These are phyloP conservation scores for Neurospora hispaniola DNA, from an alignment of 495 filamentous ascomycete species.

Conservation along the genomic window DNA sequence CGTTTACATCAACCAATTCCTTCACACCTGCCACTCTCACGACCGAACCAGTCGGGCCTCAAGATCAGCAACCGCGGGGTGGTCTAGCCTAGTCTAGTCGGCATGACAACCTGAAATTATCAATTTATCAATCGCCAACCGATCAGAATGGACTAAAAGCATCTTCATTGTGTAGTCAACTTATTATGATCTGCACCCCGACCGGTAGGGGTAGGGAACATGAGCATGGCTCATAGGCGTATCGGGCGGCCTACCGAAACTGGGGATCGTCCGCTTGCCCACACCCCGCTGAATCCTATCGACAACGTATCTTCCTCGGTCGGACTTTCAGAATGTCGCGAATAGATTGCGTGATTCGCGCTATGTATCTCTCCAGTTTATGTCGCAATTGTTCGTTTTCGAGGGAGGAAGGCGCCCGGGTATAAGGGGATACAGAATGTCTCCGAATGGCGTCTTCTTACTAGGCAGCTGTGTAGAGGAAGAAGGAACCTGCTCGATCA, in stretches of 20 bases:
- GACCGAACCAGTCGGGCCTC: no score
- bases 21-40: no score
- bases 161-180: neutral
- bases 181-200: neutral
- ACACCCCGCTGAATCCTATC: neutral
- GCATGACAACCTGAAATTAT: no score
- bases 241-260: neutral
- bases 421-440: neutral
- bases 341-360: neutral
- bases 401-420: neutral
- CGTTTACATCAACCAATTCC: no score
- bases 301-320: neutral
- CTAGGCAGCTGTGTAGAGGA: neutral
- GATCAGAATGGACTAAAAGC: neutral
- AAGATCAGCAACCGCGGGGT: no score
- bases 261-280: neutral
- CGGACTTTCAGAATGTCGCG: neutral
- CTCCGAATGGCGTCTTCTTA: neutral
- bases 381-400: no score
- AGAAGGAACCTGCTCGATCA: neutral
- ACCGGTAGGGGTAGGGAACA: neutral
- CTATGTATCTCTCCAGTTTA: neutral
- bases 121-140: neutral
- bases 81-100: no score
- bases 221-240: neutral